A percentile compares a stretch with the other conserved stretches of the same genome.
These are phyloP conservation scores for Mollisiaceae sp. DNA, from an alignment of 2,329 filamentous ascomycete genomes.

Conservation along the genomic window DNA sequence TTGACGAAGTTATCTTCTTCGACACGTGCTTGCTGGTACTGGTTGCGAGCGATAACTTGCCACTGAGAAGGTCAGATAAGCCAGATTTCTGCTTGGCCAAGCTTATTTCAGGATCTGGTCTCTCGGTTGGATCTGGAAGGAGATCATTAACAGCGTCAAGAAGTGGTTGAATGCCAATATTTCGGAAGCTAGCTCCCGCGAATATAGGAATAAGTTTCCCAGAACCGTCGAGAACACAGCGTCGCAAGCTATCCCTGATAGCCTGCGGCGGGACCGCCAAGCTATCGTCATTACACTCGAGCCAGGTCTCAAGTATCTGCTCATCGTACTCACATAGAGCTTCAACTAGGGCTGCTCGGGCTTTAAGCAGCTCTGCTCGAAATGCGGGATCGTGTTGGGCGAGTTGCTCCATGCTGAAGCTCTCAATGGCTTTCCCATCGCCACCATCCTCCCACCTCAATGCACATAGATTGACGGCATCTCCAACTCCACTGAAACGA, in stretches of 20 bases:
- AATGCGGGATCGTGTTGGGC: slow-evolving; percentile 54
- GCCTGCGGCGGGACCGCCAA: slow-evolving; percentile 66
- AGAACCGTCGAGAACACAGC: slow-evolving; percentile 69
- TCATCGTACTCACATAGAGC: slow-evolving; percentile 89
- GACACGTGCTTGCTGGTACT: slow-evolving; percentile 39
- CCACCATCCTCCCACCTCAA: slow-evolving; percentile 73
- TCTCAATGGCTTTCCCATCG: slow-evolving; percentile 66
- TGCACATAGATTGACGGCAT: slow-evolving; percentile 77
- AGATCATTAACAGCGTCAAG: slow-evolving; percentile 89
- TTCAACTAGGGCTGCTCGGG: slow-evolving; percentile 80
- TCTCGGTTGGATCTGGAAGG: slow-evolving; percentile 80
- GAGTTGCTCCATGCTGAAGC: slow-evolving; percentile 60
- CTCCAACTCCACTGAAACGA: slow-evolving; percentile 80
- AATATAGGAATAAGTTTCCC: slow-evolving; percentile 85
- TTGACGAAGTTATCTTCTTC: slow-evolving; percentile 47
- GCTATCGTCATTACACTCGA: slow-evolving; percentile 77
- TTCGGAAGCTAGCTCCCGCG: slow-evolving; percentile 89
- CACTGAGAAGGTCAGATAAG: slow-evolving; percentile 54
- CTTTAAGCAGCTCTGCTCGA: slow-evolving; percentile 72
- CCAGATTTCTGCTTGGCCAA: slow-evolving; percentile 63
- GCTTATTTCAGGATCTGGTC: slow-evolving; percentile 79
- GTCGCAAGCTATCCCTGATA: slow-evolving; percentile 76
- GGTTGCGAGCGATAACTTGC: slow-evolving; percentile 48
- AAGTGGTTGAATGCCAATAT: slow-evolving; percentile 91
- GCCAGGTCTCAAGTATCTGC: slow-evolving; percentile 80